phyloP scores from a whole-genome alignment of 176 grass and related monocot genomes.

The Ananas comosus region DNA sequence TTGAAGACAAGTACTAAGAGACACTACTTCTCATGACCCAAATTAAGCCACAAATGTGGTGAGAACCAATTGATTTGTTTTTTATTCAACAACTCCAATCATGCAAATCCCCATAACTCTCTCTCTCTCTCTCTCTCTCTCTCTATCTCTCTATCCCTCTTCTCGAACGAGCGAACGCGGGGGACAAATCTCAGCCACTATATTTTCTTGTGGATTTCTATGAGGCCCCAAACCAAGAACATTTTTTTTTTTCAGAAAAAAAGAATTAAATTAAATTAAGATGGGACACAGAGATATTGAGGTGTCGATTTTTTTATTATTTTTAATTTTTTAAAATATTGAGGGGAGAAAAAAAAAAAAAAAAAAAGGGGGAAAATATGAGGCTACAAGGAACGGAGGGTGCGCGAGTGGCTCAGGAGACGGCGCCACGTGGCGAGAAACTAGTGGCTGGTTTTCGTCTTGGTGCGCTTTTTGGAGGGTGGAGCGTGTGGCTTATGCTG shows the following conservation, averaged over 20 bases:
- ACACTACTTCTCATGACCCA: constrained; percentile 7
- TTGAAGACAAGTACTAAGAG: neutral
- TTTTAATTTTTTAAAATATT: neutral
- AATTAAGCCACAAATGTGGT: neutral
- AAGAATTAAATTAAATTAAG: neutral
- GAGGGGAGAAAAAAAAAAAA: neutral
- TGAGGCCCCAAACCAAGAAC: constrained; percentile 1
- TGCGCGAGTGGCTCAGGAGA: neutral
- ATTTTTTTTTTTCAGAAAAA: neutral
- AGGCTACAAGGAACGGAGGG: neutral
- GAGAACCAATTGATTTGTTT: neutral
- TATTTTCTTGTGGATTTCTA: constrained; percentile 81
- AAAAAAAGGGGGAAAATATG: neutral
- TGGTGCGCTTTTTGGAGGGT: constrained; percentile 48
- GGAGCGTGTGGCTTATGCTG: constrained; percentile 26
- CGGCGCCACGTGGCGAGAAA: constrained; percentile 31
- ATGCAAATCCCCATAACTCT: neutral
- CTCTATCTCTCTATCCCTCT: neutral
- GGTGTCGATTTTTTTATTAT: constrained; percentile 14
- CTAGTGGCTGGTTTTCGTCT: constrained; percentile 13
- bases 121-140: neutral
- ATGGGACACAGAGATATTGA: constrained; percentile 22
- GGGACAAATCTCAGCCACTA: constrained; percentile 86
- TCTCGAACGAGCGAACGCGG: neutral
- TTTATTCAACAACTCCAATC: neutral